A percentile compares a stretch with the other conserved stretches of the same genome.
These are phyloP conservation scores for Mychonastes homosphaera DNA, from an alignment of 139 green algal genomes.

Conservation along the genomic window DNA sequence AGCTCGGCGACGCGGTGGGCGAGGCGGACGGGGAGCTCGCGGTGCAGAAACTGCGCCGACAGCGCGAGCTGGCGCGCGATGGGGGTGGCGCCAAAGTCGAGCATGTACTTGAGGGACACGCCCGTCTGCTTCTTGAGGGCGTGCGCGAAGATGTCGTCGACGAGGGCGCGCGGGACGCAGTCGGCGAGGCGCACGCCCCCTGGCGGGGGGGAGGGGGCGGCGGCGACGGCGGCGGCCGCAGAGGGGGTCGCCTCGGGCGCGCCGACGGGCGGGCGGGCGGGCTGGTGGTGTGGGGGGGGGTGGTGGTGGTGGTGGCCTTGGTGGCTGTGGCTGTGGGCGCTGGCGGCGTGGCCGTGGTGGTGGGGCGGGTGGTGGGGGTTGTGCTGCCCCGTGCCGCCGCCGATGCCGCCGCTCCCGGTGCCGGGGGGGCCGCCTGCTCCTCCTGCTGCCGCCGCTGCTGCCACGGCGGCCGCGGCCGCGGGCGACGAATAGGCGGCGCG, in stretches of 20 bases:
- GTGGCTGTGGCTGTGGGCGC: not conserved
- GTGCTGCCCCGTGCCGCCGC: too few relatives aligned
- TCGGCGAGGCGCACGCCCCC: conserved; percentile 8
- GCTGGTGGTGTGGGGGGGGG: not conserved
- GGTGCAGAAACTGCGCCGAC: conserved; percentile 93
- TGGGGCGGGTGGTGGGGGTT: not conserved
- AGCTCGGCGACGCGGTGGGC: conserved; percentile 92
- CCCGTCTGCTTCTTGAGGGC: conserved; percentile 91
- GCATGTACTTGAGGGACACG: conserved; percentile 94
- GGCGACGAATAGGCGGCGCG: too few relatives aligned
- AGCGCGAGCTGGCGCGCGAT: conserved; percentile 87
- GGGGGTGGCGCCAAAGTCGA: conserved; percentile 89
- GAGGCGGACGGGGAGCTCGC: conserved; percentile 90
- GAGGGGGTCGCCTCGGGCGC: not conserved
- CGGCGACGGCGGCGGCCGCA: conserved; percentile 11
- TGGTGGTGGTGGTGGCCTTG: not conserved
- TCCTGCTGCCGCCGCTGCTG: too few relatives aligned
- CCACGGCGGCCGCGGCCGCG: too few relatives aligned
- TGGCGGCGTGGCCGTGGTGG: not conserved
- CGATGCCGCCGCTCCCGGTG: too few relatives aligned
- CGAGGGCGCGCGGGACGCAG: conserved; percentile 26
- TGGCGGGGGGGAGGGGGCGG: conserved; percentile 6
- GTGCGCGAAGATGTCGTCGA: conserved; percentile 83
- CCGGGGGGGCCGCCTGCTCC: too few relatives aligned
- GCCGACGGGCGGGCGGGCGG: not conserved